A percentile compares a stretch with the other conserved stretches of the same genome.
phyloP scores from a whole-genome alignment of 2,329 filamentous ascomycete species.

The Claviceps quebecensis region DNA sequence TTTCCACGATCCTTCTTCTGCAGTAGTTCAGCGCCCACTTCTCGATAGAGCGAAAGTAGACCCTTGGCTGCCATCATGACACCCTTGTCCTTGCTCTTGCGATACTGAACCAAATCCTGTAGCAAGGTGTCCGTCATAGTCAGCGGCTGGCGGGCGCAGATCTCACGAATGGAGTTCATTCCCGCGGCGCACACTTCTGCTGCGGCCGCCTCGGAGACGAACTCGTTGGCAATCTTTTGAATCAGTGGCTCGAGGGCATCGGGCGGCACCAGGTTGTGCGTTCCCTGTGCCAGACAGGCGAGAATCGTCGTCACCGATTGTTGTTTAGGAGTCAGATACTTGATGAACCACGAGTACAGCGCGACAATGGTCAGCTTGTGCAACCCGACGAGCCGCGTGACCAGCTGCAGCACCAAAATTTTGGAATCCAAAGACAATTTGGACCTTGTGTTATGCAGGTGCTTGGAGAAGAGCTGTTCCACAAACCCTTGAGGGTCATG shows the following conservation, averaged over 20 bases:
- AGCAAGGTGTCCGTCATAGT: conserved; percentile 93
- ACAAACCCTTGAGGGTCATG: conserved; percentile 92
- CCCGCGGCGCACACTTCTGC: conserved; percentile 84
- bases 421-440: conserved; percentile 82
- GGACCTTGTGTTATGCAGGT: conserved; percentile 74
- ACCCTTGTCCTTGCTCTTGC: conserved; percentile 95
- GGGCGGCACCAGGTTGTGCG: conserved; percentile 80
- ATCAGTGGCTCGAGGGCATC: conserved; percentile 83
- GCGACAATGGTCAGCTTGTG: conserved; percentile 84
- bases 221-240: conserved; percentile 95
- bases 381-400: conserved; percentile 79
- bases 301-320: conserved; percentile 85
- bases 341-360: conserved; percentile 93
- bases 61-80: conserved; percentile 98
- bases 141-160: conserved; percentile 84
- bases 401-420: conserved; percentile 76
- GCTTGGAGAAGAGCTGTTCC: conserved; percentile 78
- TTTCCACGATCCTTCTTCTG: conserved; percentile 86
- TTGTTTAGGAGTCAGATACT: conserved; percentile 78
- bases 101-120: conserved; percentile 89
- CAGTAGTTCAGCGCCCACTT: conserved; percentile 79
- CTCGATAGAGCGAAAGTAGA: conserved; percentile 76
- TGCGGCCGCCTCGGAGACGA: conserved; percentile 87
- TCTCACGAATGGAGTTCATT: conserved; percentile 86
- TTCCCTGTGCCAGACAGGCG: conserved; percentile 81